phyloP scores from a whole-genome alignment of 2,329 filamentous ascomycete species.

The Penicillium sclerotigenum region DNA sequence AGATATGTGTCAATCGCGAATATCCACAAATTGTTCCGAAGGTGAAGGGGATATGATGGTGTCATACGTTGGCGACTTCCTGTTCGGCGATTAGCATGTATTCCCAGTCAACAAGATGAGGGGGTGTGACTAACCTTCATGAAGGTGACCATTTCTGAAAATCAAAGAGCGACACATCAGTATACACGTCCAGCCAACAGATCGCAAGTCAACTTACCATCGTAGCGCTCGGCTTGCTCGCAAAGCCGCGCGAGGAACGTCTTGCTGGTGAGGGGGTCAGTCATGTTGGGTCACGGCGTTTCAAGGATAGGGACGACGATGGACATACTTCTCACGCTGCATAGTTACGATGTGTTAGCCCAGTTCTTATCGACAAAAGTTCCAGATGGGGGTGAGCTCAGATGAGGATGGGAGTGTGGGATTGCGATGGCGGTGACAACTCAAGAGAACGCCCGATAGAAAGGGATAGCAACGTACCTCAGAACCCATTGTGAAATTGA shows the following conservation, averaged over 20 bases:
- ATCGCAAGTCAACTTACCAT: constrained; percentile 59
- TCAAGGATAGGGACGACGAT: constrained; percentile 26
- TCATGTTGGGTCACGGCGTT: constrained; percentile 19
- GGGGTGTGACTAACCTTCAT: constrained; percentile 70
- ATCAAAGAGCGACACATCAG: constrained; percentile 26
- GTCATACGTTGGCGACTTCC: constrained; percentile 88
- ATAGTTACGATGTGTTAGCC: constrained; percentile 35
- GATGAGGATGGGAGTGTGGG: constrained; percentile 13
- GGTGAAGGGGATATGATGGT: constrained; percentile 13
- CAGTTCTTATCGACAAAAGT: constrained; percentile 36
- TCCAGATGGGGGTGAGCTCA: constrained; percentile 6
- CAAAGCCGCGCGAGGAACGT: constrained; percentile 99
- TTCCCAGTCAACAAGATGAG: constrained; percentile 25
- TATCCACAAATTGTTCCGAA: not conserved
- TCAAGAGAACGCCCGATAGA: constrained; percentile 34
- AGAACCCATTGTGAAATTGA: constrained; percentile 55
- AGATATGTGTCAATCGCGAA: constrained; percentile 19
- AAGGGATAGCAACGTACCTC: constrained; percentile 54
- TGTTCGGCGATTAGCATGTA: constrained; percentile 38
- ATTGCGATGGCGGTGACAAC: constrained; percentile 28
- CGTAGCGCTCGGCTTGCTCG: constrained; percentile 99
- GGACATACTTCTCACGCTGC: constrained; percentile 66
- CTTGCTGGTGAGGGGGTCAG: constrained; percentile 67
- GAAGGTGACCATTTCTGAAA: constrained; percentile 88
- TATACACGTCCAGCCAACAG: not conserved